phyloP scores from a whole-genome alignment of 495 filamentous ascomycete species.

The Xylaria acuta region DNA sequence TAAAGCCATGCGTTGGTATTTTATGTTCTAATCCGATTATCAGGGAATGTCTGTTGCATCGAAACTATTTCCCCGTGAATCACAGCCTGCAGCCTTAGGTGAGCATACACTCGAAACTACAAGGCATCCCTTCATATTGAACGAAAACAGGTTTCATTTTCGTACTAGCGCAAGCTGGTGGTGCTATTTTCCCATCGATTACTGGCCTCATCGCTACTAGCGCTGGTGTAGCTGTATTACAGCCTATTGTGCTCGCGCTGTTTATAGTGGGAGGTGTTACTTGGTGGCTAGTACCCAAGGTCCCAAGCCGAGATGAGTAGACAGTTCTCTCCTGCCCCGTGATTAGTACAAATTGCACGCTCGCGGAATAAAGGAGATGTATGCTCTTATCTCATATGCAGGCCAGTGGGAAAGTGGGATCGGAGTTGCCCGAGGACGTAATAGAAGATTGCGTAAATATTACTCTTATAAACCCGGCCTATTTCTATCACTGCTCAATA shows the following conservation, averaged over 20 bases:
- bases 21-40: neutral
- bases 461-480: too few relatives aligned
- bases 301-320: slow-evolving; percentile 34
- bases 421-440: too few relatives aligned
- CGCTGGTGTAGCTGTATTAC: slow-evolving; percentile 55
- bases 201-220: slow-evolving; percentile 56
- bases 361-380: neutral
- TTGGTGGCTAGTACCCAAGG: slow-evolving; percentile 54
- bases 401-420: too few relatives aligned
- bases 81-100: slow-evolving; percentile 48
- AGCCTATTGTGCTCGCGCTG: slow-evolving; percentile 57
- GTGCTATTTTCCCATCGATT: slow-evolving; percentile 57
- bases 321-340: neutral
- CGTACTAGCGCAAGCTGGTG: slow-evolving; percentile 56
- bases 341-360: neutral
- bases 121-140: neutral
- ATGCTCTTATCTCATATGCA: neutral
- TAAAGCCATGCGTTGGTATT: neutral
- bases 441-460: too few relatives aligned
- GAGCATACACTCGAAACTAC: neutral
- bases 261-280: slow-evolving; percentile 49
- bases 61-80: slow-evolving; percentile 49
- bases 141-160: slow-evolving; percentile 49
- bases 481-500: too few relatives aligned
- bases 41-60: slow-evolving; percentile 49